Evolutionary conservation across 345 rosid species (phyloP).

Genomic region (Populus ilicifolia): DNA sequence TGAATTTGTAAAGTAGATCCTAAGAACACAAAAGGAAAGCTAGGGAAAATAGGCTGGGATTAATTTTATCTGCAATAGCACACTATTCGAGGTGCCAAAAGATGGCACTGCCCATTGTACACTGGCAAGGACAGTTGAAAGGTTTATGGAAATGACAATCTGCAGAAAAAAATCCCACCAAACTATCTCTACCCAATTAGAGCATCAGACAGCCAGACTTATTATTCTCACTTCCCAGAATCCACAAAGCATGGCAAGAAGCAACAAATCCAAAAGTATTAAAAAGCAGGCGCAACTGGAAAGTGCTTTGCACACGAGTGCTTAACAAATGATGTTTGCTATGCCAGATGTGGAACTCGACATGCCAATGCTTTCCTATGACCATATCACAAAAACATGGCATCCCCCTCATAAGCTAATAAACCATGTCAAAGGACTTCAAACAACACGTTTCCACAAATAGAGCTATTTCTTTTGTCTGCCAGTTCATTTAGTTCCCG

Average conservation of each 20-base stretch:
- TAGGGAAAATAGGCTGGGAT: no score
- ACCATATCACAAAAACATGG: neutral
- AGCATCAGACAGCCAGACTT: no score
- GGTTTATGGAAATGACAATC: no score
- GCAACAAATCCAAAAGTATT: neutral
- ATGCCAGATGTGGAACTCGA: neutral
- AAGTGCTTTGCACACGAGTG: neutral
- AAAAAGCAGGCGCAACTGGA: neutral
- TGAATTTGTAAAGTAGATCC: no score
- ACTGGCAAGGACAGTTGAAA: no score
- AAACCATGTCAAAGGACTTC: neutral
- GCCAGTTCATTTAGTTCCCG: neutral
- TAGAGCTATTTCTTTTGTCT: neutral
- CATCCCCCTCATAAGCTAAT: neutral
- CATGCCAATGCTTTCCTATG: neutral
- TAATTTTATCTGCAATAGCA: no score
- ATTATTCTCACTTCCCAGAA: no score
- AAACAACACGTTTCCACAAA: neutral
- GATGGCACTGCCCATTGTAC: no score
- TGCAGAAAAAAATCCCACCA: no score
- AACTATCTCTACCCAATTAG: no score
- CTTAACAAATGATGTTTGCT: neutral
- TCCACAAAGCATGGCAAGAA: neutral
- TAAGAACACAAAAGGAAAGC: no score
- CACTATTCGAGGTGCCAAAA: no score